phyloP scores from a whole-genome alignment of 139 green algal genomes.

The Zygnema cylindricum region DNA sequence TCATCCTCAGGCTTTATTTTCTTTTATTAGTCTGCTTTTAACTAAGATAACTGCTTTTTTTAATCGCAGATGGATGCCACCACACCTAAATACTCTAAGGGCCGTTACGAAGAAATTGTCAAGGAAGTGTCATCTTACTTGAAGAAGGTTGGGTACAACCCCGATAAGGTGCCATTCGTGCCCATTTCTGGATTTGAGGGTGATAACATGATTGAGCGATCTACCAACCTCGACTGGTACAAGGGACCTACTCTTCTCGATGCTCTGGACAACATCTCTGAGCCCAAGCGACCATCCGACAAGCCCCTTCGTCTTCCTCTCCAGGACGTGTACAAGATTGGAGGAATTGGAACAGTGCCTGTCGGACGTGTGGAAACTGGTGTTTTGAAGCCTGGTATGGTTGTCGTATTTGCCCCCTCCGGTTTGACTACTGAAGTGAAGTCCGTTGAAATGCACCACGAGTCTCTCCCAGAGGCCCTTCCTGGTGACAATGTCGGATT shows the following conservation, averaged over 20 bases:
- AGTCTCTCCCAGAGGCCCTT: conserved; percentile 82
- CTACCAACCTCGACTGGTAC: conserved; percentile 94
- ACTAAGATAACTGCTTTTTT: conserved; percentile 29
- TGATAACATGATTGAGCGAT: conserved; percentile 98
- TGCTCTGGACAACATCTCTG: conserved; percentile 64
- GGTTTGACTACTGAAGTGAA: conserved; percentile 91
- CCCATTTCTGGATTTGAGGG: conserved; percentile 99
- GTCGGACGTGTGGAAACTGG: conserved; percentile 97
- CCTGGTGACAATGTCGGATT: conserved; percentile 99
- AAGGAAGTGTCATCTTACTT: conserved; percentile 96
- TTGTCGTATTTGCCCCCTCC: conserved; percentile 81
- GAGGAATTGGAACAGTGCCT: conserved; percentile 97
- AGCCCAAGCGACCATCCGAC: conserved; percentile 60
- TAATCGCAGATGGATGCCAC: conserved; percentile 75
- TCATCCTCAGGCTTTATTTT: conserved; percentile 80
- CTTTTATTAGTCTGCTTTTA: conserved; percentile 6
- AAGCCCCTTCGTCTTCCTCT: conserved; percentile 62
- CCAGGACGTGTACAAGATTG: conserved; percentile 98
- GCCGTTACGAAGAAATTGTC: conserved; percentile 95
- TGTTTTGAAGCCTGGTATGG: conserved; percentile 90
- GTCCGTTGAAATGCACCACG: conserved; percentile 99
- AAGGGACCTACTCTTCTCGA: conserved; percentile 80
- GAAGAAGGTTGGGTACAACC: conserved; percentile 83
- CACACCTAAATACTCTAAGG: conserved; percentile 85
- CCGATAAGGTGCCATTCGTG: conserved; percentile 87